phyloP scores from a whole-genome alignment of 257 asterid species.

The Nicotiana tomentosiformis region DNA sequence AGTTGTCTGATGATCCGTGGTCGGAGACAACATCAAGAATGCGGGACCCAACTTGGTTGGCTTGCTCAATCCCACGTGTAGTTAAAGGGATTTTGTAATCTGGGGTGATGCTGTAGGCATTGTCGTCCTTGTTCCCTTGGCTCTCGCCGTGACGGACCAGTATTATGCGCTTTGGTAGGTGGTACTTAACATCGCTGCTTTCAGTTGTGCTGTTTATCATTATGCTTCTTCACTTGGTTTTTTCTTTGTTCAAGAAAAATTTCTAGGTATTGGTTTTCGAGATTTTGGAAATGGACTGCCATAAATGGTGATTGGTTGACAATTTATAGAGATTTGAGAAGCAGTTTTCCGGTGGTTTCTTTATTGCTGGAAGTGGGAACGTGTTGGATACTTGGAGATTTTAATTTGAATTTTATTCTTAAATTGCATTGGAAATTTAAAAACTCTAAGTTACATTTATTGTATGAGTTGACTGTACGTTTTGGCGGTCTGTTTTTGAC shows the following conservation, averaged over 20 bases:
- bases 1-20: constrained; percentile 38
- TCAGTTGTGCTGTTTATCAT: not conserved
- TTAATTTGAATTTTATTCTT: not conserved
- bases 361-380: not conserved
- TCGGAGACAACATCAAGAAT: constrained; percentile 50
- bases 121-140: constrained; percentile 70
- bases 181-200: constrained; percentile 5
- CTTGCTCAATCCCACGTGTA: constrained; percentile 51
- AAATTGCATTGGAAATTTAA: no score
- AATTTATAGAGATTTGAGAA: not conserved
- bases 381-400: not conserved
- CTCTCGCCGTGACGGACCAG: constrained; percentile 93
- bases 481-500: no score
- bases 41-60: constrained; percentile 48
- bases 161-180: constrained; percentile 76
- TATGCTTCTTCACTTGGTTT: not conserved
- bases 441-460: no score
- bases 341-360: not conserved
- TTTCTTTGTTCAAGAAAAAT: not conserved
- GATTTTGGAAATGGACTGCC: not conserved
- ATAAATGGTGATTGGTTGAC: not conserved
- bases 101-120: constrained; percentile 61
- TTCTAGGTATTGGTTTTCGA: not conserved
- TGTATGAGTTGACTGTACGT: no score
- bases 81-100: constrained; percentile 79